Evolutionary conservation across 2,329 filamentous ascomycete genomes (phyloP).

Genomic region (Aaosphaeria arxii): DNA sequence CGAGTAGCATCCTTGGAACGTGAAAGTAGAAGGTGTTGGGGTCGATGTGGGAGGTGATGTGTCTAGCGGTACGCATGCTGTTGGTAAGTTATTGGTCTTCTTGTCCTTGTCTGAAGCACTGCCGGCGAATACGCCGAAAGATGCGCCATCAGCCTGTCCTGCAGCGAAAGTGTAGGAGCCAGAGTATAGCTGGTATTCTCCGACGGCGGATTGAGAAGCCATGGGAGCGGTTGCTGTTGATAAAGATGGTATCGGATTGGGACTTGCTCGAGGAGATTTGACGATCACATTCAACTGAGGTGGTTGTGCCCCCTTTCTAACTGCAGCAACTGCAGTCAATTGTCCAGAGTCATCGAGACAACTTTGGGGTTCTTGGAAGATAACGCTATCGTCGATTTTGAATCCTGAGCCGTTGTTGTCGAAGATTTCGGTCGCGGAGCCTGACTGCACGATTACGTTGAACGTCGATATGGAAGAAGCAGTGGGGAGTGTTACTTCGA

Average conservation of each 20-base stretch:
- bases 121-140: constrained; percentile 19
- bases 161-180: constrained; percentile 14
- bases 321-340: constrained; percentile 22
- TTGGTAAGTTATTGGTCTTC: constrained; percentile 9
- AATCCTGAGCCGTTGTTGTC: constrained; percentile 58
- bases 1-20: constrained; percentile 18
- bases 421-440: constrained; percentile 29
- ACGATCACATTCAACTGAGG: constrained; percentile 18
- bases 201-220: constrained; percentile 19
- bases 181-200: constrained; percentile 23
- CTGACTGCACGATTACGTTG: constrained; percentile 50
- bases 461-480: constrained; percentile 62
- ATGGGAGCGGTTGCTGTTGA: constrained; percentile 20
- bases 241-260: constrained; percentile 19
- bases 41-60: constrained; percentile 6
- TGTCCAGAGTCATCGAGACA: constrained; percentile 41
- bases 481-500: constrained; percentile 49
- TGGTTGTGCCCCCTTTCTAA: constrained; percentile 11
- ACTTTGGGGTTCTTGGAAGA: constrained; percentile 57
- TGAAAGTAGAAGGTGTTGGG: constrained; percentile 9
- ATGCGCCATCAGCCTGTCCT: constrained; percentile 10
- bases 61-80: constrained; percentile 13
- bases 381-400: constrained; percentile 53
- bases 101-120: constrained; percentile 18
- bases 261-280: constrained; percentile 17